Evolutionary conservation across 169 alveolate genomes (phyloP).

Genomic region (Plasmodium reichenowi): DNA sequence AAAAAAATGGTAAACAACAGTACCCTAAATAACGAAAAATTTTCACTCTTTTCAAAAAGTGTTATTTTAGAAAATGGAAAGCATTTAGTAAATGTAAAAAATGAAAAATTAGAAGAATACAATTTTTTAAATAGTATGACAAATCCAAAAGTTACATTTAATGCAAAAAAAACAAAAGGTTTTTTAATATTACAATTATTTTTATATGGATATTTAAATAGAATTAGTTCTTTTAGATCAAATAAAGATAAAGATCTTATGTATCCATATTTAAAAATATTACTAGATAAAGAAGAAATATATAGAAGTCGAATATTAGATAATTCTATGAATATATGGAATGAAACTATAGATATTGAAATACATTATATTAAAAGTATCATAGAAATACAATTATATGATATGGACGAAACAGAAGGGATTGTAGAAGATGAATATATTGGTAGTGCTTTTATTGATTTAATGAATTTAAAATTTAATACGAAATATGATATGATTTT

Average conservation of each 20-base stretch:
- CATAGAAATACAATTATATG: conserved; percentile 68
- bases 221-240: conserved; percentile 57
- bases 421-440: conserved; percentile 75
- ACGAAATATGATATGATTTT: conserved; percentile 61
- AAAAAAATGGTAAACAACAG: conserved; percentile 33
- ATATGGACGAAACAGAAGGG: conserved; percentile 75
- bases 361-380: conserved; percentile 72
- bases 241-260: conserved; percentile 60
- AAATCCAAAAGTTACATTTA: conserved; percentile 55
- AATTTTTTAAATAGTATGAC: conserved; percentile 52
- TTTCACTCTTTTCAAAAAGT: conserved; percentile 52
- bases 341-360: conserved; percentile 63
- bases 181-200: conserved; percentile 59
- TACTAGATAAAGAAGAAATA: conserved; percentile 46
- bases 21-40: conserved; percentile 25
- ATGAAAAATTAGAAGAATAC: conserved; percentile 23
- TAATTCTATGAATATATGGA: conserved; percentile 59
- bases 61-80: conserved; percentile 29
- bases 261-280: conserved; percentile 74
- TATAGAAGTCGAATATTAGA: conserved; percentile 54
- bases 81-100: conserved; percentile 45
- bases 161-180: conserved; percentile 63
- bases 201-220: conserved; percentile 57
- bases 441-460: conserved; percentile 71
- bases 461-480: conserved; percentile 27